Evolutionary conservation across 495 filamentous ascomycete species (phyloP).

Genomic region (Eremomyces bilateralis): DNA sequence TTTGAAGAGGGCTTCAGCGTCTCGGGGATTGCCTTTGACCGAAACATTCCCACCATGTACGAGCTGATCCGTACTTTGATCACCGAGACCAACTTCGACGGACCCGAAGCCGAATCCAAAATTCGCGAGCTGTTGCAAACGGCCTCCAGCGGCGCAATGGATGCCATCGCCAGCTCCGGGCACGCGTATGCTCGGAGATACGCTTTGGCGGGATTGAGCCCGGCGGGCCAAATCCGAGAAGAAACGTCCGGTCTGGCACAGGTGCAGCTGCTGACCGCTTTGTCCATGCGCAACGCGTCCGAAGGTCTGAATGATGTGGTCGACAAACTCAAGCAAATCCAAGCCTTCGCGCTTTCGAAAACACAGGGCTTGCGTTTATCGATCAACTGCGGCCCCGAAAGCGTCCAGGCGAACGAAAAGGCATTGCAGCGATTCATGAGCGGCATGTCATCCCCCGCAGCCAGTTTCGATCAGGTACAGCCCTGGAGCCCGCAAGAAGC

Average conservation of each 20-base stretch:
- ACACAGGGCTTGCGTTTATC: constrained; percentile 44
- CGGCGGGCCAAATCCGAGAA: constrained; percentile 46
- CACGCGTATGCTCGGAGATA: constrained; percentile 67
- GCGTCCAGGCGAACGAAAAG: constrained; percentile 42
- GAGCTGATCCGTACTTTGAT: constrained; percentile 60
- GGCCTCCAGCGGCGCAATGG: constrained; percentile 73
- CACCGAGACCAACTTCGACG: constrained; percentile 72
- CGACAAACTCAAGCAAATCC: constrained; percentile 68
- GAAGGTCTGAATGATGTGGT: constrained; percentile 56
- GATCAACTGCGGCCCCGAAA: constrained; percentile 65
- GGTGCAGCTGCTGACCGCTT: constrained; percentile 56
- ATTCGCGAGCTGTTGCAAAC: constrained; percentile 71
- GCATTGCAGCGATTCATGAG: constrained; percentile 51
- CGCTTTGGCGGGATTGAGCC: constrained; percentile 58
- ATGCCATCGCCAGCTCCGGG: constrained; percentile 69
- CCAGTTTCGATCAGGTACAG: constrained; percentile 5
- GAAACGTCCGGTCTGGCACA: constrained; percentile 73
- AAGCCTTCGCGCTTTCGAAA: constrained; percentile 47
- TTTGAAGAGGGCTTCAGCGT: constrained; percentile 66
- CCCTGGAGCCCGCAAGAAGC: constrained; percentile 10
- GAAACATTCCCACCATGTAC: constrained; percentile 79
- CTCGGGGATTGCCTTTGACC: constrained; percentile 65
- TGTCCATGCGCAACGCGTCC: constrained; percentile 31
- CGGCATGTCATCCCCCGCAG: constrained; percentile 26
- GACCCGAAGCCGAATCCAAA: constrained; percentile 52